Conservation (phyloP, 1,284 basidiomycete species). For the Irpex sp. region DNA sequence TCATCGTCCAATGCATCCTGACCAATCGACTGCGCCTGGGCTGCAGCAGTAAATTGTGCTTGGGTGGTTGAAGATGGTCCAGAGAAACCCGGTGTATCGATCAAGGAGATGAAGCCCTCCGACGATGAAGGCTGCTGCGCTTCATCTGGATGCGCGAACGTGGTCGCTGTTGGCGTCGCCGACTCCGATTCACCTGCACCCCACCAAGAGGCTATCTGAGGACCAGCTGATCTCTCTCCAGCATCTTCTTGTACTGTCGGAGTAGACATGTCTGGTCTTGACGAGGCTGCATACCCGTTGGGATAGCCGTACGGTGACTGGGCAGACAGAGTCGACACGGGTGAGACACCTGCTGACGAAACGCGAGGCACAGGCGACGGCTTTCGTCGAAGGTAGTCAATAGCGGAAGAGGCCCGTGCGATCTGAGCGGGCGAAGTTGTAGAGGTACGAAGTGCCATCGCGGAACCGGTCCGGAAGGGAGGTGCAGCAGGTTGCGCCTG, state of each 20-base stretch:
- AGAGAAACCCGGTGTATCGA: slow-evolving; percentile 56
- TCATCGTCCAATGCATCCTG: slow-evolving; percentile 41
- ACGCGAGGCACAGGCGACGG: slow-evolving; percentile 46
- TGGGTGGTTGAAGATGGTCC: background rate
- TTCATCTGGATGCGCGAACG: slow-evolving; percentile 49
- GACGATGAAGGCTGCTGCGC: slow-evolving; percentile 35
- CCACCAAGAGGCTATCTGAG: slow-evolving; percentile 54
- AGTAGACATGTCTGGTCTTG: background rate
- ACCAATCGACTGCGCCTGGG: slow-evolving; percentile 20
- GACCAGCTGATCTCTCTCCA: slow-evolving; percentile 27
- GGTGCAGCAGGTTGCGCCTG: slow-evolving; percentile 28
- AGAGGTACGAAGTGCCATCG: slow-evolving; percentile 43
- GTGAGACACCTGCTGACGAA: slow-evolving; percentile 47
- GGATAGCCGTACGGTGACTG: slow-evolving; percentile 24
- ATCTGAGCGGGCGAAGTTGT: slow-evolving; percentile 43
- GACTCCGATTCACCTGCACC: slow-evolving; percentile 42
- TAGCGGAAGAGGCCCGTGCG: slow-evolving; percentile 70
- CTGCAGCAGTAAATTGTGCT: slow-evolving; percentile 16
- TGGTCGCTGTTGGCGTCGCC: slow-evolving; percentile 62
- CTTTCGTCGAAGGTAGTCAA: slow-evolving; percentile 59
- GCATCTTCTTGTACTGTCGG: slow-evolving; percentile 3
- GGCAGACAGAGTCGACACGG: slow-evolving; percentile 39
- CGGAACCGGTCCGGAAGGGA: slow-evolving; percentile 55
- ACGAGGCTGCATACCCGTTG: background rate
- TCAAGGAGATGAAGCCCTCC: slow-evolving; percentile 80